phyloP scores from a whole-genome alignment of 75 land plant species.

The Cunninghamia lanceolata region DNA sequence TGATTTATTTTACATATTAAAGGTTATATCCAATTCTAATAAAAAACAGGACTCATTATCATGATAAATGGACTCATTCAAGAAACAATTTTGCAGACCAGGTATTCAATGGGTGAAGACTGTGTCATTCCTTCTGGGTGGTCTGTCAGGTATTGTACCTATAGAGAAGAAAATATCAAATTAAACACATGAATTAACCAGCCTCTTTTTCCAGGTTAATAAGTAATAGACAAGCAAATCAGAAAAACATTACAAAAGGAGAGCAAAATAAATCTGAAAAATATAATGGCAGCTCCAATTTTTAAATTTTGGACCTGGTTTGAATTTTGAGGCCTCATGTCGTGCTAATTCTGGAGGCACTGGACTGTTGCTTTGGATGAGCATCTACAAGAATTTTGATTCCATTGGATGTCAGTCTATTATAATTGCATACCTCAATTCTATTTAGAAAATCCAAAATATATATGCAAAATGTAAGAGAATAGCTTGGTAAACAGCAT shows the following conservation, averaged over 20 bases:
- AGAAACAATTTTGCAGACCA: not conserved
- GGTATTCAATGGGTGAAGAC: not conserved
- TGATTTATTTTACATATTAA: not conserved
- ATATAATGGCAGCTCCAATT: not conserved
- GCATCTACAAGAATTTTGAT: slow-evolving; percentile 49
- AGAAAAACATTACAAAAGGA: not conserved
- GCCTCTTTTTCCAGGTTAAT: not conserved
- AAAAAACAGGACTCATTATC: not conserved
- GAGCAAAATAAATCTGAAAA: not conserved
- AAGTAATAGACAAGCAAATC: not conserved
- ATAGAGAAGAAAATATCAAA: not conserved
- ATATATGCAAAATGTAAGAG: not conserved
- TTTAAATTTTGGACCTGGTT: slow-evolving; percentile 61
- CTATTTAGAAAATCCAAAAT: not conserved
- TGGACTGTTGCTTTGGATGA: slow-evolving; percentile 88
- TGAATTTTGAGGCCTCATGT: slow-evolving; percentile 96
- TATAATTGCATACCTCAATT: not conserved
- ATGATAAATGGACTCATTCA: not conserved
- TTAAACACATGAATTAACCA: not conserved
- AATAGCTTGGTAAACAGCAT: not conserved
- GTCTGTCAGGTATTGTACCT: slow-evolving; percentile 10
- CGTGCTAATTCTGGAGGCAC: slow-evolving; percentile 92
- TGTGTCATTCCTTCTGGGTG: slow-evolving; percentile 14
- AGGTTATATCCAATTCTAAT: not conserved
- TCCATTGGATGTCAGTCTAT: not conserved